phyloP scores from a whole-genome alignment of 805 yeast genomes.

The Brettanomyces naardenensis region DNA sequence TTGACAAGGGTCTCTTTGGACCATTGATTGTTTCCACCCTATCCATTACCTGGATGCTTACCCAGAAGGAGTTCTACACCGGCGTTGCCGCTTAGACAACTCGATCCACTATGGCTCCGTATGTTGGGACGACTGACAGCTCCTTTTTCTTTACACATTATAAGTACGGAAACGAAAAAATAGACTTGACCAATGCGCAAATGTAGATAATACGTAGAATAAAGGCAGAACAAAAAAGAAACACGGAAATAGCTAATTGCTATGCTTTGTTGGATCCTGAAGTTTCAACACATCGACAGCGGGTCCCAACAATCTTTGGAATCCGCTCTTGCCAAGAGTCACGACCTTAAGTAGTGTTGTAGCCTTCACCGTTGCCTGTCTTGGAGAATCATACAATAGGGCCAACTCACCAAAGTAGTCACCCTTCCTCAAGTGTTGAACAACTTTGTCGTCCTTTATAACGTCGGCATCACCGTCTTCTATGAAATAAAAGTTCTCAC shows the following conservation, averaged over 20 bases:
- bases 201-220: too few relatives aligned
- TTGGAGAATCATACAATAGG: slow-evolving; percentile 79
- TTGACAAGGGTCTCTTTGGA: slow-evolving; percentile 84
- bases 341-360: slow-evolving; percentile 73
- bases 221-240: not conserved
- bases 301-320: slow-evolving; percentile 90
- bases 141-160: not conserved
- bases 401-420: slow-evolving; percentile 98
- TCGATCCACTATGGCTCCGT: not conserved
- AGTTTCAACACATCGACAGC: slow-evolving; percentile 81
- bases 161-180: not conserved
- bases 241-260: not conserved
- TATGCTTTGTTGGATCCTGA: slow-evolving; percentile 65
- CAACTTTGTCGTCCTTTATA: slow-evolving; percentile 43
- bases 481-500: slow-evolving; percentile 66
- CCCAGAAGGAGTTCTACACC: slow-evolving; percentile 56
- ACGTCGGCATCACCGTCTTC: slow-evolving; percentile 83
- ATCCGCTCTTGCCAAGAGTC: slow-evolving; percentile 86
- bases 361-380: slow-evolving; percentile 90
- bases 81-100: slow-evolving; percentile 1
- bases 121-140: not conserved
- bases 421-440: slow-evolving; percentile 61
- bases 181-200: too few relatives aligned
- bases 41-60: slow-evolving; percentile 74
- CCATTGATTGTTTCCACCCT: slow-evolving; percentile 77